These are phyloP conservation scores for Tolypocladium tropicale DNA, from an alignment of 2,329 filamentous ascomycete genomes.

Conservation along the genomic window DNA sequence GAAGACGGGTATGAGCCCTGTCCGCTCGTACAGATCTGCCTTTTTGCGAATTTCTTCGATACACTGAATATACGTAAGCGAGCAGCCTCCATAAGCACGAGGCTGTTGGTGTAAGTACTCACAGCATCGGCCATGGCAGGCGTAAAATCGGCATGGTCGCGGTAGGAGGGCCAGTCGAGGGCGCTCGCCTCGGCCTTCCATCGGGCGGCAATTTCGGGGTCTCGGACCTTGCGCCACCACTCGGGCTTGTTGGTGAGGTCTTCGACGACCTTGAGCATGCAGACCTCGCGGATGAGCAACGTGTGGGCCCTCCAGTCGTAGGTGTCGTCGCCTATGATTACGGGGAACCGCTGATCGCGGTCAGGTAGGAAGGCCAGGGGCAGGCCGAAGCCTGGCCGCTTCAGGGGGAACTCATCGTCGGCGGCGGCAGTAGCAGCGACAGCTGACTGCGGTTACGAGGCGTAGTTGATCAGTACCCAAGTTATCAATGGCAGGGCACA, in stretches of 20 bases:
- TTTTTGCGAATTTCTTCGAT: conserved; percentile 22
- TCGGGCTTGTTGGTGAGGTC: conserved; percentile 23
- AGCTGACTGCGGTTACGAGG: not conserved
- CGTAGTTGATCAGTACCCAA: no score
- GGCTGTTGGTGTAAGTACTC: conserved; percentile 1
- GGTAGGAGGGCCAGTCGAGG: conserved; percentile 16
- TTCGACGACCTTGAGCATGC: conserved; percentile 21
- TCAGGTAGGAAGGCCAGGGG: conserved; percentile 8
- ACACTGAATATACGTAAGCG: conserved; percentile 10
- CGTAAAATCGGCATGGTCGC: conserved; percentile 15
- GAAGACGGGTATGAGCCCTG: conserved; percentile 21
- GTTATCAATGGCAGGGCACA: not conserved
- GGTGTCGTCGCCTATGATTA: conserved; percentile 5
- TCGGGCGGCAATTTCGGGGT: conserved; percentile 13
- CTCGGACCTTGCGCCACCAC: conserved; percentile 22
- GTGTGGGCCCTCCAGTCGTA: conserved; percentile 15
- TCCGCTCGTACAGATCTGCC: conserved; percentile 20
- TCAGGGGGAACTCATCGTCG: conserved; percentile 14
- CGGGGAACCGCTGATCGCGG: conserved; percentile 8
- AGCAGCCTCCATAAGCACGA: not conserved
- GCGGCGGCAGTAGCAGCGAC: not conserved
- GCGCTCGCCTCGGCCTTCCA: conserved; percentile 19
- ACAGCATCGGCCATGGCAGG: conserved; percentile 19
- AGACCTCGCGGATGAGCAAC: conserved; percentile 17
- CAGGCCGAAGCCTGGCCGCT: conserved; percentile 15